Evolutionary conservation across 1,284 basidiomycete genomes (phyloP), one percentile per base, ranked within the genome.

Genomic region (Ganoderma sinense): DNA sequence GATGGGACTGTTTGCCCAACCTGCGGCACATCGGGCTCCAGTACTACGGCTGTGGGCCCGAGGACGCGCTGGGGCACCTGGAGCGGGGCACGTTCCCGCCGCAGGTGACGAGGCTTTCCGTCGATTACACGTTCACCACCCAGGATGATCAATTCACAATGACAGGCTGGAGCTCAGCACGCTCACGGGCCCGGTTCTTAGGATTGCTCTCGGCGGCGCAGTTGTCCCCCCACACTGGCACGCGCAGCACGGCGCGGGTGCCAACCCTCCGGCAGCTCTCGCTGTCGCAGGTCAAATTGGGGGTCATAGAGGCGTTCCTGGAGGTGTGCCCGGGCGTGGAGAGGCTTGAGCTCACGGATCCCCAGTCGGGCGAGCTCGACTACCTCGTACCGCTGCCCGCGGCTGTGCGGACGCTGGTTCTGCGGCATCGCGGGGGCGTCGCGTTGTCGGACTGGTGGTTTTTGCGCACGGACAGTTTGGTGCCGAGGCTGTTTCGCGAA

Each of bases 21-120:
- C 76, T 84, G 26, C 80, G 78, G 3, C 75, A 71, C 16, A 72
- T 84, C 62, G 62, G 76, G n/a, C 68, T 84, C 62, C 69, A 79
- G 10, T 84, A 82, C 75, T 70, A 69, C 62, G 77, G 82, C 71
- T 79, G 78, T 75, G 77, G 76, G 29, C 81, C 78, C 75, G 78
- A 78, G 65, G 78, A 81, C 73, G 62, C 81, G 14, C 80, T 82
- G 74, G 75, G 78, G 53, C 77, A 80, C 33, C 75, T 76, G 56
- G 76, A 78, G 55, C 68, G 80, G n/a, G 45, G 74, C 3, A 66
- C 76, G 26, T 75, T 83, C 53, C 83, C 82, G 2, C 16, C 41
- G 26, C 80, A 81, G 62, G 78, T 81, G 40, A 78, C 73, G n/a
- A 69, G 76, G 58, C 76, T 82, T 23, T 76, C 79, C 41, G 60